A percentile compares a stretch with the other conserved stretches of the same genome.
Conservation (phyloP, 1,284 basidiomycete species). For the Ustilago shanxiensis region DNA sequence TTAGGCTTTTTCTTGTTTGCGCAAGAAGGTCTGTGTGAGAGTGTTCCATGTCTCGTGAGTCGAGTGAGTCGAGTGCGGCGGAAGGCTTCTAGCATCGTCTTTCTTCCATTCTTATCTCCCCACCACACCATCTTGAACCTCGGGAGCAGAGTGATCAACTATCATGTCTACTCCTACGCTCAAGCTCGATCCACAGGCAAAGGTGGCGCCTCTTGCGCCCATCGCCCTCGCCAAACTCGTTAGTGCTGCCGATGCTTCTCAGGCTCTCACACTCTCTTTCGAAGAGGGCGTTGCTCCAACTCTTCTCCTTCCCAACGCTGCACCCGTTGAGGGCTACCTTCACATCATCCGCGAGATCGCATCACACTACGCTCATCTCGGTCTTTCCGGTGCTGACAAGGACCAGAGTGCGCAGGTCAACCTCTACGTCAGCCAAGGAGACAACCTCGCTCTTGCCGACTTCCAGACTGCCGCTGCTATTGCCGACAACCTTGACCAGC, state of each 20-base stretch:
- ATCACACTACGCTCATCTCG: slow-evolving; percentile 49
- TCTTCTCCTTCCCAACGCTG: slow-evolving; percentile 40
- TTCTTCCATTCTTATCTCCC: not conserved
- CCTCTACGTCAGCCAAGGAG: slow-evolving; percentile 54
- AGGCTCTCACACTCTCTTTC: slow-evolving; percentile 45
- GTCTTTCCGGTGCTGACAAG: slow-evolving; percentile 57
- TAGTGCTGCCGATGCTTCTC: slow-evolving; percentile 26
- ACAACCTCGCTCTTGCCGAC: slow-evolving; percentile 54
- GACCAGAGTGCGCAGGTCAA: slow-evolving; percentile 59
- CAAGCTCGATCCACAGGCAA: slow-evolving; percentile 57
- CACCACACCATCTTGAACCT: slow-evolving; percentile 14
- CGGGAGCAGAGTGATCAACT: slow-evolving; percentile 18
- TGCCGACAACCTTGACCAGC: slow-evolving; percentile 67
- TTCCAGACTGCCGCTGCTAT: slow-evolving; percentile 57
- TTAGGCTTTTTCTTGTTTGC: slow-evolving; percentile 5
- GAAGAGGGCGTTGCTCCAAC: slow-evolving; percentile 44
- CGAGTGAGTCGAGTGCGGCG: too few relatives aligned
- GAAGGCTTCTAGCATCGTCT: not conserved
- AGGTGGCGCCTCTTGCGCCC: slow-evolving; percentile 57
- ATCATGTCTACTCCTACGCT: slow-evolving; percentile 49
- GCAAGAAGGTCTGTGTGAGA: not conserved
- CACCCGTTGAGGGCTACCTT: slow-evolving; percentile 52
- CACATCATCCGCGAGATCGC: slow-evolving; percentile 61
- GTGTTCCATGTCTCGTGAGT: not conserved
- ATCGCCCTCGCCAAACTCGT: slow-evolving; percentile 56